Evolutionary conservation across 2,329 filamentous ascomycete species (phyloP).

Genomic region (Mycosphaerella arachidis): DNA sequence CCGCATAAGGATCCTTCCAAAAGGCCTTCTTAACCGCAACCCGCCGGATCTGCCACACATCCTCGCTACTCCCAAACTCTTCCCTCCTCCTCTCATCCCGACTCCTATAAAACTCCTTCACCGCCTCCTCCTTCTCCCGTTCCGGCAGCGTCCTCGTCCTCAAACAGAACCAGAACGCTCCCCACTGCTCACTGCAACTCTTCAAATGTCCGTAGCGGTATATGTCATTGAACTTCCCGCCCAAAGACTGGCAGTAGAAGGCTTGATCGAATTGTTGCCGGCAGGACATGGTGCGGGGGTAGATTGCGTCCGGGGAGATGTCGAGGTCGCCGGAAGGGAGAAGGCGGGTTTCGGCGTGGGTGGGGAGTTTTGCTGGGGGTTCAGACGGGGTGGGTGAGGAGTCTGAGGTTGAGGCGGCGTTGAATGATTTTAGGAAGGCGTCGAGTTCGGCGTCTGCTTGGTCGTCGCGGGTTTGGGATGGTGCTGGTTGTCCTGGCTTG

Average conservation of each 20-base stretch:
- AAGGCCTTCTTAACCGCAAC: slow-evolving; percentile 54
- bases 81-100: slow-evolving; percentile 59
- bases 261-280: slow-evolving; percentile 85
- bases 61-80: slow-evolving; percentile 73
- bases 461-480: slow-evolving; percentile 35
- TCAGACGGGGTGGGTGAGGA: background rate
- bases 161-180: slow-evolving; percentile 98
- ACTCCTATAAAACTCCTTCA: slow-evolving; percentile 64
- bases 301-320: slow-evolving; percentile 58
- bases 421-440: slow-evolving; percentile 49
- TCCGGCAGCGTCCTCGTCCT: slow-evolving; percentile 63
- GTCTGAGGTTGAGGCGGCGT: slow-evolving; percentile 18
- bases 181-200: slow-evolving; percentile 79
- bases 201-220: slow-evolving; percentile 80
- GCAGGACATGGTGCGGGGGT: slow-evolving; percentile 82
- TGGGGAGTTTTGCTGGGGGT: background rate
- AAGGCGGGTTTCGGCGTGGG: slow-evolving; percentile 13
- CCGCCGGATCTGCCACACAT: slow-evolving; percentile 77
- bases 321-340: slow-evolving; percentile 28
- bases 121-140: slow-evolving; percentile 53
- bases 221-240: slow-evolving; percentile 84
- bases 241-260: slow-evolving; percentile 88
- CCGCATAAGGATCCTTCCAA: slow-evolving; percentile 34
- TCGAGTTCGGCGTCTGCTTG: slow-evolving; percentile 53
- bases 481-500: slow-evolving; percentile 16